Conservation (phyloP, 1,139 yeast genomes). For the Saccharomyces hybrid region DNA sequence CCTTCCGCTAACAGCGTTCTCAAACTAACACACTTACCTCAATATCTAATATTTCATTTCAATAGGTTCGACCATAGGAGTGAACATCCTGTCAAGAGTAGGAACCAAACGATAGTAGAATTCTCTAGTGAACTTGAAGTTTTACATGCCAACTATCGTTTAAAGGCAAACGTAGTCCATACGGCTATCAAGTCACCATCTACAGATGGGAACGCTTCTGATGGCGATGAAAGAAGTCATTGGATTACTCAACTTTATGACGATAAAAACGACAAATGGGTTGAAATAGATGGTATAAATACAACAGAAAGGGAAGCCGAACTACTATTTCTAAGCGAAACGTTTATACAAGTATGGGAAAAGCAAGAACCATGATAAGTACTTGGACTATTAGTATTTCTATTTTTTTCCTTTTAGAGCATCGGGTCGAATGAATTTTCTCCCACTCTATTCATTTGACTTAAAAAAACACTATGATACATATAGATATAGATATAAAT, state of each 20-base stretch:
- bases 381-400: neutral
- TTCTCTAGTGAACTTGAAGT: slow-evolving; percentile 39
- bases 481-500: neutral
- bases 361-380: slow-evolving; percentile 11
- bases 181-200: slow-evolving; percentile 24
- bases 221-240: slow-evolving; percentile 31
- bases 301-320: slow-evolving; percentile 47
- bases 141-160: slow-evolving; percentile 35
- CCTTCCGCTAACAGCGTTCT: slow-evolving; percentile 10
- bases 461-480: neutral
- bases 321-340: slow-evolving; percentile 54
- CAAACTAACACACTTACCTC: slow-evolving; percentile 42
- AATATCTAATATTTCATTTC: slow-evolving; percentile 46
- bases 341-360: slow-evolving; percentile 65
- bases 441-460: neutral
- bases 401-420: neutral
- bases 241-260: slow-evolving; percentile 52
- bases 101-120: slow-evolving; percentile 59
- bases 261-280: slow-evolving; percentile 43
- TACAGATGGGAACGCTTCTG: slow-evolving; percentile 11
- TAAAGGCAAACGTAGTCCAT: slow-evolving; percentile 48
- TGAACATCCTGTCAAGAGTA: slow-evolving; percentile 35
- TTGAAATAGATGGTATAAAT: slow-evolving; percentile 46
- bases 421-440: neutral
- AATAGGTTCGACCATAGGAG: slow-evolving; percentile 43